Evolutionary conservation across 2,329 filamentous ascomycete genomes (phyloP), one percentile per base, ranked within the genome.

Genomic region (Diaporthe sp.): DNA sequence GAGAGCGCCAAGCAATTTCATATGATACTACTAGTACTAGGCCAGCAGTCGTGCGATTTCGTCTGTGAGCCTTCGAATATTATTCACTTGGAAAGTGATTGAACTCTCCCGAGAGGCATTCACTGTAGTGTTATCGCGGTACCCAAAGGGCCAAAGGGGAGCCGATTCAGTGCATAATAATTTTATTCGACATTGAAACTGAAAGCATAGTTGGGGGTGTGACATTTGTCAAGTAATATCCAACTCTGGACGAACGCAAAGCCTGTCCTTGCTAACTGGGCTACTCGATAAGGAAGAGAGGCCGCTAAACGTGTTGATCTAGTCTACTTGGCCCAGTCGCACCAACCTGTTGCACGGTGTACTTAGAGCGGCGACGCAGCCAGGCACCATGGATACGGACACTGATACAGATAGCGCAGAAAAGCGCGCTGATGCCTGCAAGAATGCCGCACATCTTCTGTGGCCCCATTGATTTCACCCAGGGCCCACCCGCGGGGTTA

Each of bases 1-100:
- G 22, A 72, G 59, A 51, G 22, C 47, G 70, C 70, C 70, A 72
- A 72, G 70, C 10, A 72, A 35, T 61, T 50, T 66, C n/a, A 35
- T 13, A 25, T 32, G 27, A 50, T 22, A 35, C 30, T 30, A 27
- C 17, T 32, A 19, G 35, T 22, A 35, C 30, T 30, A 27, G 44
- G 17, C 4, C 19, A 27, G 9, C 1, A 25, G n/a, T 32, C 22
- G 32, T 22, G 32, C 25, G 8, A 37, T 53, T 37, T 51, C n/a
- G 15, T 39, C n/a, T 66, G 37, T 4, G n/a, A 9, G 27, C 19
- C 9, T 8, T 32, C 6, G 27, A 19, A 17, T 42, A n/a, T 42
- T 27, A 19, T 39, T n/a, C 32, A 37, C 19, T 32, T 13, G 25
- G 32, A 22, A 58, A 13, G 19, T 19, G 17, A 44, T 44, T 17